phyloP scores from a whole-genome alignment of 208 protist genomes.

The Crithidia expoeki region DNA sequence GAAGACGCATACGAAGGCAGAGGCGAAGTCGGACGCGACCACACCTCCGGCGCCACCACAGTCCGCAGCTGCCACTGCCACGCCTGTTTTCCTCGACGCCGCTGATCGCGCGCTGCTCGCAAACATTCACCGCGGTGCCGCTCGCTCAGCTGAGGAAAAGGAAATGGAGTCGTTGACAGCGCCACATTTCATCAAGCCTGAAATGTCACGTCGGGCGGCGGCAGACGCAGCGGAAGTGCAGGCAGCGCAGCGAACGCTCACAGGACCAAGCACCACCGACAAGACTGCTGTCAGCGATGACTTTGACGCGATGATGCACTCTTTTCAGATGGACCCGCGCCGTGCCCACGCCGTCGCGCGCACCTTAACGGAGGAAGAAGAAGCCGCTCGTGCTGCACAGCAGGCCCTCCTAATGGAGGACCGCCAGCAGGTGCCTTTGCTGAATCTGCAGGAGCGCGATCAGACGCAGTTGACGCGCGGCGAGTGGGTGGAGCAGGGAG shows the following conservation, averaged over 20 bases:
- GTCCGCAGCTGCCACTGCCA: background rate
- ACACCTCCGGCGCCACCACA: background rate
- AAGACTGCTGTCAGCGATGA: no score
- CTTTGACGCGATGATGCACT: conserved; percentile 76
- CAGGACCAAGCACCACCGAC: no score
- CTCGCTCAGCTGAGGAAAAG: conserved; percentile 19
- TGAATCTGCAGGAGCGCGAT: conserved; percentile 42
- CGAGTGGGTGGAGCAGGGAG: conserved; percentile 80
- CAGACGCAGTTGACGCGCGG: conserved; percentile 57
- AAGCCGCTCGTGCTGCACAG: conserved; percentile 35
- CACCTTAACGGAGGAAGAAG: conserved; percentile 66
- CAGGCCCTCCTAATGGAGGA: conserved; percentile 61
- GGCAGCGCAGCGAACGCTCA: background rate
- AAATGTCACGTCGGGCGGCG: background rate
- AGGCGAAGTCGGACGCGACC: conserved; percentile 3
- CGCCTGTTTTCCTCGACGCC: conserved; percentile 27
- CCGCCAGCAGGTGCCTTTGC: conserved; percentile 52
- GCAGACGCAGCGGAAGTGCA: conserved; percentile 18
- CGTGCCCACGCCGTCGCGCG: conserved; percentile 69
- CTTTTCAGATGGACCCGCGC: conserved; percentile 64
- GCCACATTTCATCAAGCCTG: background rate
- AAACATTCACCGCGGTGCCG: conserved; percentile 25
- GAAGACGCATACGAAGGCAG: background rate
- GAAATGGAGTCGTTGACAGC: background rate
- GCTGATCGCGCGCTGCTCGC: conserved; percentile 34